phyloP scores from a whole-genome alignment of 208 protist species.

The Trypanosoma lewisi region DNA sequence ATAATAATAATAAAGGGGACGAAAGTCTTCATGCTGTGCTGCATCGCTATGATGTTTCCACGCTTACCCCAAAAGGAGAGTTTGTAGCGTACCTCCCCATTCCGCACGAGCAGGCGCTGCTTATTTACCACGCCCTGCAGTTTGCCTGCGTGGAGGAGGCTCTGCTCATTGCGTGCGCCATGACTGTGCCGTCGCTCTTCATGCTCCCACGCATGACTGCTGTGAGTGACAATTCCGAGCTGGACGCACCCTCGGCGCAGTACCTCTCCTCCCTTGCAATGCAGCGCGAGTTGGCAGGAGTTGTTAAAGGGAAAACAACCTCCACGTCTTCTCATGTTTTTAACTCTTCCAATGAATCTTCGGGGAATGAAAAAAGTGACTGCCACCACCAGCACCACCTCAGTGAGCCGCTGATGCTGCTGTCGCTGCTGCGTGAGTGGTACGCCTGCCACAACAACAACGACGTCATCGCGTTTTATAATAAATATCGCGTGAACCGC shows the following conservation, averaged over 20 bases:
- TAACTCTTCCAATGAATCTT: too few relatives aligned
- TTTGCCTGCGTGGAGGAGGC: constrained; percentile 78
- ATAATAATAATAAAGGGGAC: too few relatives aligned
- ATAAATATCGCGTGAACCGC: constrained; percentile 35
- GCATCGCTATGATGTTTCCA: constrained; percentile 23
- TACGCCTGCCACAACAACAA: constrained; percentile 42
- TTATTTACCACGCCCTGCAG: constrained; percentile 64
- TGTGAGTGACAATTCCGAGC: background rate
- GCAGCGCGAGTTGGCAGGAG: constrained; percentile 18
- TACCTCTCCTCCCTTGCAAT: constrained; percentile 15
- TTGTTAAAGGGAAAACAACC: background rate
- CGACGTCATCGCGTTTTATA: constrained; percentile 25
- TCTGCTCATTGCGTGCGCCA: constrained; percentile 67
- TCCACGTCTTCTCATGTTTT: too few relatives aligned
- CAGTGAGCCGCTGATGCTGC: constrained; percentile 72
- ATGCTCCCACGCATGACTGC: constrained; percentile 33
- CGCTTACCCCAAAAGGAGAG: constrained; percentile 47
- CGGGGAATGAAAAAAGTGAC: background rate
- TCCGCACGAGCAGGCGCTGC: constrained; percentile 46
- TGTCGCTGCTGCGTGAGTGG: constrained; percentile 56
- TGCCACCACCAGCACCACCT: too few relatives aligned
- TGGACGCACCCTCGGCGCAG: constrained; percentile 16
- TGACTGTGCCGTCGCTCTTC: constrained; percentile 65
- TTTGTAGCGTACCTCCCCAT: constrained; percentile 63
- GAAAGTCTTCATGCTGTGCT: constrained; percentile 2